Base-by-base conservation (phyloP, 202 grass and related monocot species). In the Schoenoplectus triqueter region DNA sequence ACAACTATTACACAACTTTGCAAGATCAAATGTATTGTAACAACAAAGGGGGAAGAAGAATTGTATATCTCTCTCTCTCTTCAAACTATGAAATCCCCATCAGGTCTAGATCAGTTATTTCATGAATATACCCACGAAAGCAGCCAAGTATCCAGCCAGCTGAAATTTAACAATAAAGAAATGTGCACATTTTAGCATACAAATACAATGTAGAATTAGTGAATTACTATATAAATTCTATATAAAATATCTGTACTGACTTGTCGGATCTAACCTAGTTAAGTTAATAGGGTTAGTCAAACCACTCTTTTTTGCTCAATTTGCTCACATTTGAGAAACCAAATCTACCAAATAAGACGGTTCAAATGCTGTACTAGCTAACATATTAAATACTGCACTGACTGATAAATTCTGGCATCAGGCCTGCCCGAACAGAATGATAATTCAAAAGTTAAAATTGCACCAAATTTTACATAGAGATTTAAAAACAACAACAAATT, bases 101-200 rank as follows among this genome's bases (percentile, higher is more conserved):
- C 17, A 46, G 45, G 81, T 5, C 47, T 56, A 31, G 57, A 73
- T 75, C 31, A 21, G 41, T 76, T 90, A 91, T 76, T 85, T 75
- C 14, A 76, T 90, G 72, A 97, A 91, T 64, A 90, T 85, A 73
- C 88, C 85, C 73, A 56, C 82, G 72, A 92, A 80, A 79, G 86
- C 84, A 42, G 14, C 87, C 73, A 88, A 80, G 64, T 97, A 97
- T 85, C 90, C 90, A 92, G 87, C 88, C 56, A 97, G 68, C 95
- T 97, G 92, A 86, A 94, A 79, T 62, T 7, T 77, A 7, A 41
- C 31, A 31, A 11, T 2, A 57, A 31, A 31, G 0, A 31, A 31
- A 31, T 31, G 31, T 31, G 31, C 31, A 1, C 31, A 31, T 31
- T 31, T 31, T 31, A 31, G 31, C 31, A 31, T 31, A 31, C 31